Evolutionary conservation across 2,329 filamentous ascomycete species (phyloP).

Genomic region (Penicillium sp.): DNA sequence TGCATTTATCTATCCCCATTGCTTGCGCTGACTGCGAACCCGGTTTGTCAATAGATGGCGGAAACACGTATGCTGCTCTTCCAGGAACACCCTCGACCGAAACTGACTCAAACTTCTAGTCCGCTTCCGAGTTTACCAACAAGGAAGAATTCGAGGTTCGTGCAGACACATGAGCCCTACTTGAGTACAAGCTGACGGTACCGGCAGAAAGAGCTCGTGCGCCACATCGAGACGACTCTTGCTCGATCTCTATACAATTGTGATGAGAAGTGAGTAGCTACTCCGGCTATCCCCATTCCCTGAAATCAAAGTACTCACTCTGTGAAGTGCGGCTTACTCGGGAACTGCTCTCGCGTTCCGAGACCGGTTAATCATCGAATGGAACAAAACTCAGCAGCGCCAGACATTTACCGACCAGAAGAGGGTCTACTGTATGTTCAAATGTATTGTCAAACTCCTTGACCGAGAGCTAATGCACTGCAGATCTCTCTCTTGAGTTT

Average conservation of each 20-base stretch:
- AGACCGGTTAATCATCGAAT: conserved; percentile 88
- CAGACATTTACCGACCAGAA: conserved; percentile 90
- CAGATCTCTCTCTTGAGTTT: conserved; percentile 90
- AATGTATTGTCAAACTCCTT: neutral
- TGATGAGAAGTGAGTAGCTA: conserved; percentile 65
- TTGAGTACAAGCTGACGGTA: conserved; percentile 3
- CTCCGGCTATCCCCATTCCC: neutral
- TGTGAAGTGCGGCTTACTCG: conserved; percentile 72
- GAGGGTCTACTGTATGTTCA: conserved; percentile 74
- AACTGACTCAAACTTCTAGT: conserved; percentile 40
- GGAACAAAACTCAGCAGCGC: conserved; percentile 97
- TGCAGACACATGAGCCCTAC: neutral
- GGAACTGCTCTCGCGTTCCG: conserved; percentile 89
- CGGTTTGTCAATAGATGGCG: conserved; percentile 50
- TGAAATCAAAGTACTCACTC: neutral
- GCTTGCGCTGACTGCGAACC: neutral
- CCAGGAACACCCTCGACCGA: neutral
- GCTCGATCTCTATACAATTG: conserved; percentile 98
- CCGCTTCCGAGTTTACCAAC: conserved; percentile 67
- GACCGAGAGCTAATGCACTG: neutral
- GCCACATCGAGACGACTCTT: conserved; percentile 93
- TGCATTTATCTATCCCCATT: neutral
- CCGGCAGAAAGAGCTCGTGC: conserved; percentile 74
- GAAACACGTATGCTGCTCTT: conserved; percentile 52
- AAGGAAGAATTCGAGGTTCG: conserved; percentile 74